Evolutionary conservation across 2,329 filamentous ascomycete species (phyloP).

Genomic region (Cercospora citrullina): DNA sequence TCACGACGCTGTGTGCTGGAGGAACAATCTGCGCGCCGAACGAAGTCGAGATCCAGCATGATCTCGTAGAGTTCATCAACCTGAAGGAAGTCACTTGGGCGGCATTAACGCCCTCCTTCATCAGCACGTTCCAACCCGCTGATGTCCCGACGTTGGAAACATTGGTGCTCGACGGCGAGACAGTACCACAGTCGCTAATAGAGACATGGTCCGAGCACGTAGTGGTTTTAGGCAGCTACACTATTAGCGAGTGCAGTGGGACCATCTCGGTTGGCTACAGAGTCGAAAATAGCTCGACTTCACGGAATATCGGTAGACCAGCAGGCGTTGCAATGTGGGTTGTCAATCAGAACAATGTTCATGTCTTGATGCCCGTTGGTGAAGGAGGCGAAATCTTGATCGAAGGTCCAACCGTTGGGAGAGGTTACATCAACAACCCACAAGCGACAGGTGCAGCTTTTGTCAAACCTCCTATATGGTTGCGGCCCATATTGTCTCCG

Average conservation of each 20-base stretch:
- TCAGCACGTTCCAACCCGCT: not conserved
- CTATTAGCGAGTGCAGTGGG: conserved; percentile 1
- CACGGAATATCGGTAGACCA: not conserved
- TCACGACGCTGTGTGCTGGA: not conserved
- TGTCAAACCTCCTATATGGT: not conserved
- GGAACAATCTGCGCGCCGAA: not conserved
- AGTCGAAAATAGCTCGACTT: not conserved
- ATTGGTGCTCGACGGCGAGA: not conserved
- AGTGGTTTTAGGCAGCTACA: not conserved
- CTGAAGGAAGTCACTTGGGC: not conserved
- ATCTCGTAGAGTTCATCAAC: not conserved
- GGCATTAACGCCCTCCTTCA: not conserved
- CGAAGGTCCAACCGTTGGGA: conserved; percentile 47
- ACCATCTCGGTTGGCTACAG: not conserved
- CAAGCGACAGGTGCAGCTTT: not conserved
- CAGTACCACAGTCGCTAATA: not conserved
- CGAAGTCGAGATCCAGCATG: not conserved
- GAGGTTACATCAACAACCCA: conserved; percentile 43
- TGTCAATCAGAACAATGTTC: not conserved
- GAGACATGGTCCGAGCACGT: not conserved
- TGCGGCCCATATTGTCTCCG: not conserved
- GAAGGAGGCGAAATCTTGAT: conserved; percentile 46
- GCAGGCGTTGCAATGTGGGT: not conserved
- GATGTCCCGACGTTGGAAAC: conserved; percentile 4
- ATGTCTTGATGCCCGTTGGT: conserved; percentile 10